Percentiles rank a stretch among this genome's conserved stretches.
These are phyloP conservation scores for Chaetomium olivaceum DNA, from an alignment of 2,329 filamentous ascomycete species.

Conservation along the genomic window DNA sequence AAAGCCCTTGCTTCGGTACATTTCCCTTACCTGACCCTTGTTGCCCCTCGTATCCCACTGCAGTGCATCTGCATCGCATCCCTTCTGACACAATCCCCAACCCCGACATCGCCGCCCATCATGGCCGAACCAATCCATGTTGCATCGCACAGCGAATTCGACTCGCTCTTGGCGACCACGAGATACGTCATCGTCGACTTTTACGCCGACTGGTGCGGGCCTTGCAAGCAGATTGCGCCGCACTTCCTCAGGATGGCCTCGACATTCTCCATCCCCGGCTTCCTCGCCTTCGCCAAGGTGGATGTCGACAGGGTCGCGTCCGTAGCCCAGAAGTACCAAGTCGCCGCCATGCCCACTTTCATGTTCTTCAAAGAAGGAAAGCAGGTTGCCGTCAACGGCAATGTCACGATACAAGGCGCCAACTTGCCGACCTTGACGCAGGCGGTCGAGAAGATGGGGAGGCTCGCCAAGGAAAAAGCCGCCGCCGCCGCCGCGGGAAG, in stretches of 20 bases:
- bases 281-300: constrained; percentile 58
- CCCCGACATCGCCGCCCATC: background rate
- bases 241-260: constrained; percentile 52
- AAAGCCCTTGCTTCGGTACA: background rate
- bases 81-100: background rate
- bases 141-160: constrained; percentile 48
- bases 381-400: constrained; percentile 45
- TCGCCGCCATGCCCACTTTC: constrained; percentile 61
- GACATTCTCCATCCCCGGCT: constrained; percentile 42
- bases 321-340: constrained; percentile 50
- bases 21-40: too few relatives aligned
- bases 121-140: constrained; percentile 41
- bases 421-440: constrained; percentile 37
- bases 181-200: constrained; percentile 59
- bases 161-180: constrained; percentile 49
- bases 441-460: constrained; percentile 42
- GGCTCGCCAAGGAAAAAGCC: constrained; percentile 40
- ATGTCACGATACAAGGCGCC: constrained; percentile 42
- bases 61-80: background rate
- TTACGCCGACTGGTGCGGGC: constrained; percentile 61
- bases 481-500: constrained; percentile 26
- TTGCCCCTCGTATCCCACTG: background rate
- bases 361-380: constrained; percentile 59
- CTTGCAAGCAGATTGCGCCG: constrained; percentile 61
- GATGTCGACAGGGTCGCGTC: constrained; percentile 58